Conservation (phyloP, 306 rosid species). For the Carpinus fangiana region DNA sequence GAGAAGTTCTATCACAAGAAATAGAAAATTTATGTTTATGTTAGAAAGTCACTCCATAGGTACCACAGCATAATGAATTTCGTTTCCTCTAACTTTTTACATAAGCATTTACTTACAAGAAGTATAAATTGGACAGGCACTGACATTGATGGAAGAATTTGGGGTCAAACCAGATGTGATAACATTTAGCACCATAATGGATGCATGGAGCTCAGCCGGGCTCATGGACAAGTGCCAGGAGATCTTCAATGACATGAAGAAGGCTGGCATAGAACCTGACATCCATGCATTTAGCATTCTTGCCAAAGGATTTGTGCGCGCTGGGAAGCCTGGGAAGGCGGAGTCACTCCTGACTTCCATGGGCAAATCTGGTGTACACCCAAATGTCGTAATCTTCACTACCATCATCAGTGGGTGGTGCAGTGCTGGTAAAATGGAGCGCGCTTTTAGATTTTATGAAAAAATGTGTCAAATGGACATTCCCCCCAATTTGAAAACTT, state of each 20-base stretch:
- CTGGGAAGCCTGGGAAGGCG: constrained; percentile 72
- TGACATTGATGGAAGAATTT: constrained; percentile 87
- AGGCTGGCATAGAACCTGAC: constrained; percentile 78
- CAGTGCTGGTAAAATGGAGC: constrained; percentile 76
- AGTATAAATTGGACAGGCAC: constrained; percentile 58
- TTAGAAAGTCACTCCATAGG: neutral
- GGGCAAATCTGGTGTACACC: constrained; percentile 60
- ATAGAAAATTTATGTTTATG: constrained; percentile 3
- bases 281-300: constrained; percentile 83
- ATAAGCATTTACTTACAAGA: constrained; percentile 17
- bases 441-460: constrained; percentile 52
- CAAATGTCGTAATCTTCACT: constrained; percentile 94
- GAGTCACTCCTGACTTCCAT: constrained; percentile 68
- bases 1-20: neutral
- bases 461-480: constrained; percentile 63
- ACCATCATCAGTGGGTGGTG: constrained; percentile 96
- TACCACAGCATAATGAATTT: neutral
- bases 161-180: constrained; percentile 89
- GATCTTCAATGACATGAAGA: constrained; percentile 83
- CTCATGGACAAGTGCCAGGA: constrained; percentile 78
- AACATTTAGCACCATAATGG: constrained; percentile 96
- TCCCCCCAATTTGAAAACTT: constrained; percentile 71
- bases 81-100: neutral
- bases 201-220: constrained; percentile 91
- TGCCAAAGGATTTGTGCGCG: constrained; percentile 89